phyloP scores from a whole-genome alignment of 225 moss, liverwort and hornwort species.

The Marchantia polymorpha region DNA sequence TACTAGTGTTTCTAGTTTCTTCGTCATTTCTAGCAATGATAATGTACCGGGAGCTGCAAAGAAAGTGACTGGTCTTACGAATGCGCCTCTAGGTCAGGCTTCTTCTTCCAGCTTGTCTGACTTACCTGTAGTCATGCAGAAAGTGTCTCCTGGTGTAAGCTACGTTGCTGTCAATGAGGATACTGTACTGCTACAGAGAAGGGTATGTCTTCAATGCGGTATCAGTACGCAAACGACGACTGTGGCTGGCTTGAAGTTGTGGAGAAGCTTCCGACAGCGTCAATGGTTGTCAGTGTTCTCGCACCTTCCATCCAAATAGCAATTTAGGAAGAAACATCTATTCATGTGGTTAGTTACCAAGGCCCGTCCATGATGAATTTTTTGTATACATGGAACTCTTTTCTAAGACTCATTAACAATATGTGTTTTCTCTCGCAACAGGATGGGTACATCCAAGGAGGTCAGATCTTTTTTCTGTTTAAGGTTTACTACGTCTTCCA shows the following conservation, averaged over 20 bases:
- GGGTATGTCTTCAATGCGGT: constrained; percentile 34
- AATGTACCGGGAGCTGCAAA: no score
- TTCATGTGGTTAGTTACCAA: constrained; percentile 63
- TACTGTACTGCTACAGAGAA: constrained; percentile 32
- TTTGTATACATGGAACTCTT: no score
- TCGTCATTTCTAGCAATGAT: no score
- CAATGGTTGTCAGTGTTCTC: constrained; percentile 54
- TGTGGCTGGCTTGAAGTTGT: constrained; percentile 70
- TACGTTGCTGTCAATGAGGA: no score
- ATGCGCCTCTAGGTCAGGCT: constrained; percentile 15
- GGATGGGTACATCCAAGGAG: no score
- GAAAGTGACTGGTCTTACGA: no score
- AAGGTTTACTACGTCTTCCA: no score
- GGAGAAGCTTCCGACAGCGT: constrained; percentile 58
- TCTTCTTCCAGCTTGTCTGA: constrained; percentile 23
- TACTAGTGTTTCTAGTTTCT: no score
- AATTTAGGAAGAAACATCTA: constrained; percentile 68
- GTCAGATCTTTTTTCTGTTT: no score
- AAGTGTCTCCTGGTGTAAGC: constrained; percentile 57
- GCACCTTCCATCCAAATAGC: constrained; percentile 70
- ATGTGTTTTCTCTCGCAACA: no score
- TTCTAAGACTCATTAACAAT: no score
- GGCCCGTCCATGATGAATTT: not conserved
- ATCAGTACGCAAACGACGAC: constrained; percentile 43
- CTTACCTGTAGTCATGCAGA: constrained; percentile 21